phyloP scores from a whole-genome alignment of 23 red algal species.

The Gracilaria vermiculophylla region DNA sequence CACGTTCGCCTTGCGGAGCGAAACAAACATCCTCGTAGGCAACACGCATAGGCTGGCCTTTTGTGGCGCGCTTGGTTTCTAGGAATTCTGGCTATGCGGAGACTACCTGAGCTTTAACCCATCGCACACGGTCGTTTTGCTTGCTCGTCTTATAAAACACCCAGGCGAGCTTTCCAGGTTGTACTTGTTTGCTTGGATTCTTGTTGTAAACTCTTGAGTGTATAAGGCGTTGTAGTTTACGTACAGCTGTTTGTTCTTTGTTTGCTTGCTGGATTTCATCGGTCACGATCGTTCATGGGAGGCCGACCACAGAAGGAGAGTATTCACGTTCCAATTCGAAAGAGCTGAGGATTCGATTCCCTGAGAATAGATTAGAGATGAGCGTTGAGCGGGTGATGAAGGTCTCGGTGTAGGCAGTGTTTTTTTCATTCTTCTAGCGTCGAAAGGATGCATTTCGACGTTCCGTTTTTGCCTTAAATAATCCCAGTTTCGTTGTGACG shows the following conservation, averaged over 20 bases:
- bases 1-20: not conserved
- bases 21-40: constrained; percentile 30
- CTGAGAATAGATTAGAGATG: constrained; percentile 31
- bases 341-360: not conserved
- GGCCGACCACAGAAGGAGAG: not conserved
- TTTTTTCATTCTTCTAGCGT: constrained; percentile 16
- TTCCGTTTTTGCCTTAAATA: constrained; percentile 2
- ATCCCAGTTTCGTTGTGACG: constrained; percentile 1
- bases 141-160: not conserved
- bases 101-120: not conserved
- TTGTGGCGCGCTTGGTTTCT: no score
- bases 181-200: not conserved
- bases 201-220: not conserved
- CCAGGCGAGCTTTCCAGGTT: not conserved
- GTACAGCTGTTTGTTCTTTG: not conserved
- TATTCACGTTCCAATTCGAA: constrained; percentile 30
- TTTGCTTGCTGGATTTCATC: not conserved
- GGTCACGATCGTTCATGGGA: not conserved
- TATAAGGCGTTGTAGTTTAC: not conserved
- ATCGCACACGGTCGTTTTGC: not conserved
- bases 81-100: no score
- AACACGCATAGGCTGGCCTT: not conserved
- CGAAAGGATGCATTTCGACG: not conserved
- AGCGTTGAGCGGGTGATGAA: not conserved
- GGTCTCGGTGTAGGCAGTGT: not conserved